phyloP scores from a whole-genome alignment of 257 asterid species.

The Solanum chiquidenum region DNA sequence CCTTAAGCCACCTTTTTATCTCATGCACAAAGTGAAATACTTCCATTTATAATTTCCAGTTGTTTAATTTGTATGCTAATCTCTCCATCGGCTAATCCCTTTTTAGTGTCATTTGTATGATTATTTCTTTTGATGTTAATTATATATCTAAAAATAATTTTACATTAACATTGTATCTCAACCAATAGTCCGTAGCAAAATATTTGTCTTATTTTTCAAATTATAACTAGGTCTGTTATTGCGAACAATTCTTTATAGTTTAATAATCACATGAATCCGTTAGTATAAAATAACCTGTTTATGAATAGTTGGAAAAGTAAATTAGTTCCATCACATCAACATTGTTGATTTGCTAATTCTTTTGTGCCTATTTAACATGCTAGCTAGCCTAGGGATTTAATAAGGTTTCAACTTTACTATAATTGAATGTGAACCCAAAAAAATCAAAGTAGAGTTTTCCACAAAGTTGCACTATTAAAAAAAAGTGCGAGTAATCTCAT shows the following conservation, averaged over 20 bases:
- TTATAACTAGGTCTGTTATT: too few species aligned
- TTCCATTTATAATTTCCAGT: neutral
- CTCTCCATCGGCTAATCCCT: neutral
- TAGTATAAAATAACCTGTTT: neutral
- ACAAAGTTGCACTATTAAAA: constrained; percentile 4
- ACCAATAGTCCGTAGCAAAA: neutral
- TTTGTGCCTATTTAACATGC: neutral
- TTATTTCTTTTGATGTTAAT: neutral
- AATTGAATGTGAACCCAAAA: neutral
- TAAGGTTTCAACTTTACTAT: neutral
- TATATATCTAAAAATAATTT: neutral
- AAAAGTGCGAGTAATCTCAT: constrained; percentile 8
- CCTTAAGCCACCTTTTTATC: neutral
- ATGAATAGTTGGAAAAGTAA: neutral
- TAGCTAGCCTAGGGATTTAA: neutral
- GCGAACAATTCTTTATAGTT: too few species aligned
- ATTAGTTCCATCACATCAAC: neutral
- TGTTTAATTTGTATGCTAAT: neutral
- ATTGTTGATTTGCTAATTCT: neutral
- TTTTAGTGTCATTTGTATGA: neutral
- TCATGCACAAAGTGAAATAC: neutral
- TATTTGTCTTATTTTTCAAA: too few species aligned
- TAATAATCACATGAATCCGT: neutral
- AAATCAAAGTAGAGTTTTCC: neutral
- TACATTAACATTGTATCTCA: neutral